A percentile compares a stretch with the other conserved stretches of the same genome.
Evolutionary conservation across 495 filamentous ascomycete species (phyloP).

Genomic region (Hypoxylon fragiforme): DNA sequence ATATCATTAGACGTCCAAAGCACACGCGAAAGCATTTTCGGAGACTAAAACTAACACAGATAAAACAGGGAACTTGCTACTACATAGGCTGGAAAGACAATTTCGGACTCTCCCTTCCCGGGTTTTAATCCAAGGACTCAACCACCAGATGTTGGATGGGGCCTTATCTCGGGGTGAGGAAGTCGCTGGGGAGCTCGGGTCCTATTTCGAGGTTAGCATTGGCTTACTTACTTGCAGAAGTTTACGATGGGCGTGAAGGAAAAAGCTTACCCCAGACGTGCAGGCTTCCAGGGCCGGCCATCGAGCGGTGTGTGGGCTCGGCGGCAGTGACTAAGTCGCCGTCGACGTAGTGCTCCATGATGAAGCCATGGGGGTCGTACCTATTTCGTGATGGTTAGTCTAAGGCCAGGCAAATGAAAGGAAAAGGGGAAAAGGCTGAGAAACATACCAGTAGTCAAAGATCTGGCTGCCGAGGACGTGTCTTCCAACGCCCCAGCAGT

Average conservation of each 20-base stretch:
- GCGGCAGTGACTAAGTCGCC: conserved; percentile 67
- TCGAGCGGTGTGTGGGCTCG: conserved; percentile 54
- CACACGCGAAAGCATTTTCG: too few relatives aligned
- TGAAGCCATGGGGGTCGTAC: conserved; percentile 64
- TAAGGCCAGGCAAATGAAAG: background rate
- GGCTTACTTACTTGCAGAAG: too few relatives aligned
- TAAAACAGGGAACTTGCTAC: too few relatives aligned
- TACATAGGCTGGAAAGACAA: too few relatives aligned
- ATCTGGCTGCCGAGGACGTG: conserved; percentile 68
- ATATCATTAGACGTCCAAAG: too few relatives aligned
- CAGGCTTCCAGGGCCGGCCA: conserved; percentile 47
- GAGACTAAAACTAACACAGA: too few relatives aligned
- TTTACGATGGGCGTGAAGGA: too few relatives aligned
- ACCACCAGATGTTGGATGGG: too few relatives aligned
- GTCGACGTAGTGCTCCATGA: conserved; percentile 70
- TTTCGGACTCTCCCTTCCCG: too few relatives aligned
- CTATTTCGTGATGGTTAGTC: conserved; percentile 27
- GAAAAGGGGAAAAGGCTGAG: background rate
- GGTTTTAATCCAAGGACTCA: conserved; percentile 17
- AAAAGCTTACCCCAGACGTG: conserved; percentile 59
- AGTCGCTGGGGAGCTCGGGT: conserved; percentile 29
- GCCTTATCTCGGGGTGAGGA: too few relatives aligned
- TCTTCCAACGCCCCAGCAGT: conserved; percentile 73
- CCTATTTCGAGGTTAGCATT: conserved; percentile 17
- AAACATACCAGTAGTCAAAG: conserved; percentile 68